Evolutionary conservation across 768 basidiomycete genomes (phyloP), one percentile per base, ranked within the genome.

Genomic region (Suillus ampliporus): DNA sequence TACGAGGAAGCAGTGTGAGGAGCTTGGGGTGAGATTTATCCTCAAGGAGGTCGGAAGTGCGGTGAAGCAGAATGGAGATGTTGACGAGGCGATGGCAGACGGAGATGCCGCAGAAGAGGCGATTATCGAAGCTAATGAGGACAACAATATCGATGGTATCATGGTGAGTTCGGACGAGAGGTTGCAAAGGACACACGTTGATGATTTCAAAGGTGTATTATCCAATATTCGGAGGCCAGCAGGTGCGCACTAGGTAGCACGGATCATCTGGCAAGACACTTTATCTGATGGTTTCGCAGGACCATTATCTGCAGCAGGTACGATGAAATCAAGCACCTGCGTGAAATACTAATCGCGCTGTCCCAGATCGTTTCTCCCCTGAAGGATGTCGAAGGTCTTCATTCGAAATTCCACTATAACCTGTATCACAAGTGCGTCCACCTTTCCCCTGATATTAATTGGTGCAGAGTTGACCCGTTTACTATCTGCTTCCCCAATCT

Each of bases 351-450:
- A 31, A 65, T 47, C 61, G 40, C 56, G 38, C 28, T 53, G 41
- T 41, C 58, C 28, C 59, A 93, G 91, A 87, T 98, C 61, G 95
- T 99, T 8, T 95, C 94, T 0, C 95, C 97, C 3, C 84, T 91
- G 66, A 99, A 99, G 78, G 97, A 99, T 68, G 97, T 99, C 64
- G 97, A 99, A 77, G 97, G 97, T 3, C 83, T 99, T 58, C 88
- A 99, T 77, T 94, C 93, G 81, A 96, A 96, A 73, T 99, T 97
- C 74, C 91, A 95, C 71, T 92, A 90, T 72, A 97, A 96, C 75
- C 80, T 97, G 59, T 95, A 96, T 75, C 94, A 97, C 82, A 97
- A 97, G 95, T 97, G 67, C 59, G 86, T 66, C 5, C 23, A 23
- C 26, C 34, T 40, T 40, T 31, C 37, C 57, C n/a, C 15, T 50